Conservation (phyloP, 768 basidiomycete genomes). For the Leucocoprinus sp. region DNA sequence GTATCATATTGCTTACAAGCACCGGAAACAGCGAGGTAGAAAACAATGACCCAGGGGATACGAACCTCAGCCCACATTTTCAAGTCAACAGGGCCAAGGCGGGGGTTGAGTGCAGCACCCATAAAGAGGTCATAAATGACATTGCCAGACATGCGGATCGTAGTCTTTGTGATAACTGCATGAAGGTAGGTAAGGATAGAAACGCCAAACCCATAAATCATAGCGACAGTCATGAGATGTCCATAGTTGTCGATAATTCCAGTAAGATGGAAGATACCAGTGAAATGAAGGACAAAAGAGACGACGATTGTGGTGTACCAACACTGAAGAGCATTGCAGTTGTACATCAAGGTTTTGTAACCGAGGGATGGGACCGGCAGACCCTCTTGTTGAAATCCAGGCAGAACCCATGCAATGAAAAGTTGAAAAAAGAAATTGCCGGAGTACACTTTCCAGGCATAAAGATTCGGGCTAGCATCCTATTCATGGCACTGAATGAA, state of each 20-base stretch:
- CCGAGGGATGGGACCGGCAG: constrained; percentile 92
- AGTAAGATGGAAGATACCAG: constrained; percentile 80
- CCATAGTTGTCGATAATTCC: constrained; percentile 97
- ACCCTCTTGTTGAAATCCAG: constrained; percentile 90
- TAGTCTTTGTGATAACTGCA: constrained; percentile 67
- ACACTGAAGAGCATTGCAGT: constrained; percentile 88
- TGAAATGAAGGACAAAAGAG: constrained; percentile 67
- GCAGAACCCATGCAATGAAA: constrained; percentile 81
- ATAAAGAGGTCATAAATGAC: constrained; percentile 95
- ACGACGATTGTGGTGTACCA: constrained; percentile 79
- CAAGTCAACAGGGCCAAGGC: constrained; percentile 83
- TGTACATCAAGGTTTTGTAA: constrained; percentile 91
- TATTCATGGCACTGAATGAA: constrained; percentile 22
- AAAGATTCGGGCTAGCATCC: constrained; percentile 87
- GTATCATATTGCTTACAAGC: constrained; percentile 93
- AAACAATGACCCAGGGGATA: constrained; percentile 94
- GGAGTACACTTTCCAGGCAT: constrained; percentile 86
- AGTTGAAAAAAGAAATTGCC: constrained; percentile 87
- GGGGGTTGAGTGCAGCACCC: constrained; percentile 92
- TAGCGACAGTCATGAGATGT: constrained; percentile 89
- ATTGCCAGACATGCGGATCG: constrained; percentile 92
- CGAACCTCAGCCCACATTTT: constrained; percentile 99
- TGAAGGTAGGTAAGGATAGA: constrained; percentile 76
- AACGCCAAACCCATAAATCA: constrained; percentile 83
- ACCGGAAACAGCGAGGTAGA: constrained; percentile 87